Evolutionary conservation across 2,329 filamentous ascomycete genomes (phyloP).

Genomic region (Furcasterigmium furcatum): DNA sequence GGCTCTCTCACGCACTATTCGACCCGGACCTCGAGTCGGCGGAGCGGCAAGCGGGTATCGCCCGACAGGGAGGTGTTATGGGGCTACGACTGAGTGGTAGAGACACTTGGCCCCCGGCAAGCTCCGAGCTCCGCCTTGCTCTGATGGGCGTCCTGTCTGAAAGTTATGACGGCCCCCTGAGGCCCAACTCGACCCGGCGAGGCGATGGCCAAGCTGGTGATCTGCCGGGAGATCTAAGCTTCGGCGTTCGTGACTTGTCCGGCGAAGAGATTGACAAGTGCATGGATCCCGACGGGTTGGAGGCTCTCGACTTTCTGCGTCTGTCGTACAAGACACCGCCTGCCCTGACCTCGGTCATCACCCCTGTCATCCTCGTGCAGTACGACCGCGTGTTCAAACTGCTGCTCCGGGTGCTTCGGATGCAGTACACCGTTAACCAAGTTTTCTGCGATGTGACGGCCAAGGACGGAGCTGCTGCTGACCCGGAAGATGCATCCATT

Average conservation of each 20-base stretch:
- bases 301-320: constrained; percentile 90
- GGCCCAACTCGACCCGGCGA: constrained; percentile 9
- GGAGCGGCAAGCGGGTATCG: constrained; percentile 67
- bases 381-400: constrained; percentile 86
- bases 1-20: constrained; percentile 80
- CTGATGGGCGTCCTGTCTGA: constrained; percentile 83
- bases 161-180: constrained; percentile 47
- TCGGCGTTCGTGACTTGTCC: constrained; percentile 78
- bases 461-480: constrained; percentile 25
- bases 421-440: constrained; percentile 71
- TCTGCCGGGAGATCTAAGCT: constrained; percentile 68
- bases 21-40: constrained; percentile 77
- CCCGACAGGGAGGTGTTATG: constrained; percentile 68
- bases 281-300: constrained; percentile 76
- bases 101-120: constrained; percentile 88
- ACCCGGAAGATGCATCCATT: constrained; percentile 23
- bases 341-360: constrained; percentile 71
- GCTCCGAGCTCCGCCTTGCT: constrained; percentile 85
- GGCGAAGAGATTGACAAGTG: constrained; percentile 77
- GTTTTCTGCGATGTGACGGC: constrained; percentile 56
- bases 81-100: constrained; percentile 80
- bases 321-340: constrained; percentile 78
- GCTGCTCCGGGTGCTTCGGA: constrained; percentile 71
- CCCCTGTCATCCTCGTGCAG: constrained; percentile 64
- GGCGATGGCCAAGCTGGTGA: constrained; percentile 12